phyloP scores from a whole-genome alignment of 2,329 filamentous ascomycete genomes.

The Penicillium capsulatum region DNA sequence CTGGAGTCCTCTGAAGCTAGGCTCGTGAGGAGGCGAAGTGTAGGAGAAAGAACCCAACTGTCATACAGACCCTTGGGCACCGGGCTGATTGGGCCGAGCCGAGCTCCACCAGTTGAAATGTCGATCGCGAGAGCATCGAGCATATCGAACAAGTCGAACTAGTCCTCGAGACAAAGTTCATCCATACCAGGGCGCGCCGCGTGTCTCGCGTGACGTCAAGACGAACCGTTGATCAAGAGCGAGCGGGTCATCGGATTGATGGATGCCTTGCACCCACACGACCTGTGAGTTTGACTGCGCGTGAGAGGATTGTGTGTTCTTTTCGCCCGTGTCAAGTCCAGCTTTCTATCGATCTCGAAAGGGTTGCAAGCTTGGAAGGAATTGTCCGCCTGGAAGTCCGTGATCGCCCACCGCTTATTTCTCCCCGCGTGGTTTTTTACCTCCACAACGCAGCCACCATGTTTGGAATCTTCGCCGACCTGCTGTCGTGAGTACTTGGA shows the following conservation, averaged over 20 bases:
- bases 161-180: neutral
- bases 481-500: constrained; percentile 69
- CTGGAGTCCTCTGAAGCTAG: no score
- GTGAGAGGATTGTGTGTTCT: no score
- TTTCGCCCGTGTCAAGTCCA: no score
- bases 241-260: constrained; percentile 5
- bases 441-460: constrained; percentile 45
- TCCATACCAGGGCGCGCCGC: no score
- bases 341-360: no score
- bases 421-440: constrained; percentile 7
- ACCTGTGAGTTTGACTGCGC: neutral
- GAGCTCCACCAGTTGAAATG: constrained; percentile 8
- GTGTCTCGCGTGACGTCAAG: constrained; percentile 20
- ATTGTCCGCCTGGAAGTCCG: no score
- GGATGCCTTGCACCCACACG: neutral
- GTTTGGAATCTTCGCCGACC: constrained; percentile 74
- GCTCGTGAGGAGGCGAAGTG: no score
- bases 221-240: constrained; percentile 13
- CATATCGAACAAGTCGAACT: no score
- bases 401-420: constrained; percentile 13
- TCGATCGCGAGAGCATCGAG: constrained; percentile 3
- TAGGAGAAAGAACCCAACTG: neutral
- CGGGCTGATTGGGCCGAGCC: constrained; percentile 16
- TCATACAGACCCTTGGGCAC: constrained; percentile 14
- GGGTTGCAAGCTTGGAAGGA: no score